phyloP scores from a whole-genome alignment of 2,329 filamentous ascomycete genomes.

The Neopestalotiopsis sp. region DNA sequence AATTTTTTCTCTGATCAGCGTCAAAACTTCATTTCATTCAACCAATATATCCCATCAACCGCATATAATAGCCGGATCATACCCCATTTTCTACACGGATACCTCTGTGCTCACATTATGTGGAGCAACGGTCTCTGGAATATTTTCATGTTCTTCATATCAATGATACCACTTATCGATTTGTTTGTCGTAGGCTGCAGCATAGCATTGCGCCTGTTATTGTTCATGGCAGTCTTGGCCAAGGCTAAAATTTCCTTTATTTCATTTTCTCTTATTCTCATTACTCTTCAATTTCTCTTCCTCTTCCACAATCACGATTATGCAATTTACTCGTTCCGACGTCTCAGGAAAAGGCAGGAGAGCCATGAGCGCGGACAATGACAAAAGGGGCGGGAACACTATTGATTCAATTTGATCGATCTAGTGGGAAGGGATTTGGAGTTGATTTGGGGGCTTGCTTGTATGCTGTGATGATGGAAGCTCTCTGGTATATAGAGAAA shows the following conservation, averaged over 20 bases:
- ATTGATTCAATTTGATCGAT: background rate
- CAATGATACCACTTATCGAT: conserved; percentile 20
- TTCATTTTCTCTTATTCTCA: background rate
- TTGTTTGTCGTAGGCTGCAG: conserved; percentile 10
- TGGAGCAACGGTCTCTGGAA: background rate
- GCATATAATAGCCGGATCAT: background rate
- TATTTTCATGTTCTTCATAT: conserved; percentile 10
- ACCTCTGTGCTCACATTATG: background rate
- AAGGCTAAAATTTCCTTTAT: background rate
- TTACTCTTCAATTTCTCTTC: background rate
- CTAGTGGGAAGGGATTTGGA: background rate
- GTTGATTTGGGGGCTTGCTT: background rate
- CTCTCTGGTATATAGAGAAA: background rate
- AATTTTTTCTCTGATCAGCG: background rate
- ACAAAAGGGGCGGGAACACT: background rate
- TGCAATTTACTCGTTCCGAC: background rate
- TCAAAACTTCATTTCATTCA: conserved; percentile 2
- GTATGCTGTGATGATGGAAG: background rate
- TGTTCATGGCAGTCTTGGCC: background rate
- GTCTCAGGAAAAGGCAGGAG: background rate
- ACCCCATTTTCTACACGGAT: conserved; percentile 1
- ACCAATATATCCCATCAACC: background rate
- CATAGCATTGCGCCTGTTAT: conserved; percentile 12
- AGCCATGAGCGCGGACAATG: background rate
- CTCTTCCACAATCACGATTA: background rate